Percentiles rank a stretch among this genome's conserved stretches.
Evolutionary conservation across 2,329 filamentous ascomycete genomes (phyloP).

Genomic region (Zymoseptoria tritici): DNA sequence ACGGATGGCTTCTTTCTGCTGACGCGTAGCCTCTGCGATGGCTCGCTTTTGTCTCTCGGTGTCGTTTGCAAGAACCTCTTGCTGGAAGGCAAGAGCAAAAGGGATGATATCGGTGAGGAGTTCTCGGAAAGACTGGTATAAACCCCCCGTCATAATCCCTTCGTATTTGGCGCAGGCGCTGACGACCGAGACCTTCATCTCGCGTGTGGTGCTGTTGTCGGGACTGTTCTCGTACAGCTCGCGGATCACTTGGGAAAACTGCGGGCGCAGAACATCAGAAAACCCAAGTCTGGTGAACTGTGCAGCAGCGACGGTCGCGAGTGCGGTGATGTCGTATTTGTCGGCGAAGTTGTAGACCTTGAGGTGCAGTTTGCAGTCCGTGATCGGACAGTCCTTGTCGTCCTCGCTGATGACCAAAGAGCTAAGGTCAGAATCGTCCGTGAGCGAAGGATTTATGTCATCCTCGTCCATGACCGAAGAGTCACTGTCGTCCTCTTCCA

Average conservation of each 20-base stretch:
- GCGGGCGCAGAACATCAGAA: background rate
- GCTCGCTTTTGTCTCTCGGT: no score
- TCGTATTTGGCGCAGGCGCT: background rate
- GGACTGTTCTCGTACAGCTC: slow-evolving; percentile 4
- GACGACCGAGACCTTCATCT: background rate
- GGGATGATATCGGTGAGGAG: background rate
- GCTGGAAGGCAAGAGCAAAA: no score
- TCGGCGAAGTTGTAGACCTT: slow-evolving; percentile 2
- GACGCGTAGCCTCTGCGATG: no score
- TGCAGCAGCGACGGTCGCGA: background rate
- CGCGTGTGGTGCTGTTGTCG: background rate
- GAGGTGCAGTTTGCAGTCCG: background rate
- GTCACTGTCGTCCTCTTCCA: background rate
- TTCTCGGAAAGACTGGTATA: background rate
- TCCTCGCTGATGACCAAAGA: no score
- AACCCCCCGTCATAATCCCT: background rate
- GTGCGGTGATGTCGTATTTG: slow-evolving; percentile 6
- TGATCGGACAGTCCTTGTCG: no score
- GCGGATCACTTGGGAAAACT: slow-evolving; percentile 1
- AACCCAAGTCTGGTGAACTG: background rate
- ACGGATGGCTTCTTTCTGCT: no score
- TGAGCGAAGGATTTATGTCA: no score
- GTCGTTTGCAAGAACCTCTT: no score
- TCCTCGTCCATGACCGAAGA: background rate
- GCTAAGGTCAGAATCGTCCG: no score